A percentile compares a stretch with the other conserved stretches of the same genome.
Conservation (phyloP, 1,139 yeast genomes). For the Magnusiomyces clavatus region DNA sequence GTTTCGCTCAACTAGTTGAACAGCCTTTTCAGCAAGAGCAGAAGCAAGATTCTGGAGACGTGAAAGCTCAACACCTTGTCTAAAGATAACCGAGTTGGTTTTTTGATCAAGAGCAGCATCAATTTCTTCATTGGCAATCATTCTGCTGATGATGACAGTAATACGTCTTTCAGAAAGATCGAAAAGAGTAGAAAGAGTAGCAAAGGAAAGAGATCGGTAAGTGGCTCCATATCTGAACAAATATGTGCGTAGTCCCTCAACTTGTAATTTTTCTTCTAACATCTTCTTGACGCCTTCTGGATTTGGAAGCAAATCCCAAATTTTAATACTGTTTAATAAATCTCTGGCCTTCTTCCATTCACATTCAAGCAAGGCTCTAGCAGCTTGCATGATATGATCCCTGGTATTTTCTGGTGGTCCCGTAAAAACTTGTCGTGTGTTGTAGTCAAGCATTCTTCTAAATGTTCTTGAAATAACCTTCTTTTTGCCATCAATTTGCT, state of each 20-base stretch:
- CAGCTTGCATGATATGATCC: slow-evolving; percentile 90
- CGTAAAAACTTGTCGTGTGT: slow-evolving; percentile 89
- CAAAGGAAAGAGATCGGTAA: slow-evolving; percentile 67
- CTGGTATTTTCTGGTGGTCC: slow-evolving; percentile 98
- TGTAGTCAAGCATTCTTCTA: slow-evolving; percentile 86
- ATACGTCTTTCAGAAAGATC: slow-evolving; percentile 53
- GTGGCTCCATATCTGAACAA: slow-evolving; percentile 75
- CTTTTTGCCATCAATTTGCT: slow-evolving; percentile 49
- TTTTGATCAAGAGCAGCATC: slow-evolving; percentile 57
- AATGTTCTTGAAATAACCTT: slow-evolving; percentile 72
- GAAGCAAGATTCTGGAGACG: slow-evolving; percentile 85
- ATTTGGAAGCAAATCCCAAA: slow-evolving; percentile 81
- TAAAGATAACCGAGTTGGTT: slow-evolving; percentile 49
- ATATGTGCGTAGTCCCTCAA: slow-evolving; percentile 86
- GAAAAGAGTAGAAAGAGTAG: slow-evolving; percentile 58
- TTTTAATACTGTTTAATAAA: slow-evolving; percentile 67
- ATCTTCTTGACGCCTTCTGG: slow-evolving; percentile 53
- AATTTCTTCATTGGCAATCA: slow-evolving; percentile 72
- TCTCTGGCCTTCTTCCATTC: slow-evolving; percentile 79
- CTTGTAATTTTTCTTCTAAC: slow-evolving; percentile 72
- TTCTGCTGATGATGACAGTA: slow-evolving; percentile 56
- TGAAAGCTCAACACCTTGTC: slow-evolving; percentile 72
- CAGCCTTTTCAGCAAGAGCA: slow-evolving; percentile 79
- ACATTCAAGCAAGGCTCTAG: slow-evolving; percentile 80
- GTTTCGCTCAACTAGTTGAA: slow-evolving; percentile 72